A percentile compares a stretch with the other conserved stretches of the same genome.
These are phyloP conservation scores for Leccinum broughii DNA, from an alignment of 768 basidiomycete species.

Conservation along the genomic window DNA sequence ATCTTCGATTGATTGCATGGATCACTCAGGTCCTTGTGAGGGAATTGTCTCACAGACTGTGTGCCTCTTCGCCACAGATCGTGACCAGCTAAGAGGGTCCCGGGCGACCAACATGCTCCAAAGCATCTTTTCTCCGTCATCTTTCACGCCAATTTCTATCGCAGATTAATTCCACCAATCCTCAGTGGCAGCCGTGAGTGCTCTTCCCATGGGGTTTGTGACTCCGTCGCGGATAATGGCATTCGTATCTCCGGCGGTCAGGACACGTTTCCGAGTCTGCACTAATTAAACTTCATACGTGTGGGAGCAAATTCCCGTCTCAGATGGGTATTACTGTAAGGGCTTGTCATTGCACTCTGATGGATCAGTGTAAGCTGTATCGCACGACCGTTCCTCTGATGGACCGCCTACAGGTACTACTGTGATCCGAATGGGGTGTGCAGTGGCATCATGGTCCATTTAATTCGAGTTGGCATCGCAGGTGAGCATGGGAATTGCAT, in stretches of 20 bases:
- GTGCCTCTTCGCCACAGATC: not conserved
- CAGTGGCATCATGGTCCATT: not conserved
- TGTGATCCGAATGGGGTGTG: not conserved
- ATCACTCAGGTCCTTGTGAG: not conserved
- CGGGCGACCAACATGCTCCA: not conserved
- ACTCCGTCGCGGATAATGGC: not conserved
- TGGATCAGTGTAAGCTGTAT: not conserved
- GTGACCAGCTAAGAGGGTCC: not conserved
- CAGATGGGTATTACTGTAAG: not conserved
- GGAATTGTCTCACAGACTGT: slow-evolving; percentile 1
- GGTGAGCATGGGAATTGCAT: not conserved
- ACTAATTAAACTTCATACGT: not conserved
- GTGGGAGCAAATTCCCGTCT: too few relatives aligned
- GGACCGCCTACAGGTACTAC: not conserved
- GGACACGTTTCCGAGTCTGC: not conserved
- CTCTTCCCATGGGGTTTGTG: not conserved
- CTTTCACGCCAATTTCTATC: not conserved
- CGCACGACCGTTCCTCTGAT: not conserved
- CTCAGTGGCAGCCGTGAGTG: not conserved
- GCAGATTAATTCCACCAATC: not conserved
- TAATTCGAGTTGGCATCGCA: not conserved
- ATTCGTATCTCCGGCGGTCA: not conserved
- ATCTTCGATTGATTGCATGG: not conserved
- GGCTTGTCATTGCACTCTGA: not conserved
- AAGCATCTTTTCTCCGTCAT: not conserved